Percentiles rank a stretch among this genome's conserved stretches.
phyloP scores from a whole-genome alignment of 225 moss, liverwort and hornwort species.

The Marchantia paleacea region DNA sequence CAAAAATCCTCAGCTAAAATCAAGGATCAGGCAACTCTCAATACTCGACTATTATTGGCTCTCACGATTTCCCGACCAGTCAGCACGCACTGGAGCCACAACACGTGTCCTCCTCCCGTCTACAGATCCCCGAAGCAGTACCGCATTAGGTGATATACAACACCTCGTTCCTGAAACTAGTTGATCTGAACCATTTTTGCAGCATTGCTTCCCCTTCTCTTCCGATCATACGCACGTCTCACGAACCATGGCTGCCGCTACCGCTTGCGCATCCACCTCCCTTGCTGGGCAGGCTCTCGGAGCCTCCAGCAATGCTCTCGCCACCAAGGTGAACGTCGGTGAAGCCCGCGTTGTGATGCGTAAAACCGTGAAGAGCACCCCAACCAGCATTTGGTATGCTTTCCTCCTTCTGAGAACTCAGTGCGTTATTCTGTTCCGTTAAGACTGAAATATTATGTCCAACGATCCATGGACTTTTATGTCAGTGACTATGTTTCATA shows the following conservation, averaged over 20 bases:
- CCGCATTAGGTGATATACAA: neutral
- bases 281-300: slow-evolving; percentile 36
- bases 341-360: slow-evolving; percentile 27
- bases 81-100: neutral
- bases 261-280: slow-evolving; percentile 29
- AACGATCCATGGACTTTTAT: no score
- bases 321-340: slow-evolving; percentile 36
- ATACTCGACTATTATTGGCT: neutral
- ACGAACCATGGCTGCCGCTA: slow-evolving; percentile 29
- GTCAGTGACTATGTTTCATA: no score
- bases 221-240: no score
- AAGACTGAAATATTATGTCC: no score
- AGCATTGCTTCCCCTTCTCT: neutral
- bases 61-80: neutral
- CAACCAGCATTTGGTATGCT: slow-evolving; percentile 35
- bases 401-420: neutral
- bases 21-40: neutral
- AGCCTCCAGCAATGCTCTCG: slow-evolving; percentile 34
- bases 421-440: no score
- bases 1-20: neutral
- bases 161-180: neutral
- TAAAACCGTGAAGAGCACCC: slow-evolving; percentile 18
- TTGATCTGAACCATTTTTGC: neutral
- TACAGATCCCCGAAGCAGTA: neutral
- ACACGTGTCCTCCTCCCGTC: neutral